phyloP scores from a whole-genome alignment of 2,329 filamentous ascomycete species.

The Cercospora beticola region DNA sequence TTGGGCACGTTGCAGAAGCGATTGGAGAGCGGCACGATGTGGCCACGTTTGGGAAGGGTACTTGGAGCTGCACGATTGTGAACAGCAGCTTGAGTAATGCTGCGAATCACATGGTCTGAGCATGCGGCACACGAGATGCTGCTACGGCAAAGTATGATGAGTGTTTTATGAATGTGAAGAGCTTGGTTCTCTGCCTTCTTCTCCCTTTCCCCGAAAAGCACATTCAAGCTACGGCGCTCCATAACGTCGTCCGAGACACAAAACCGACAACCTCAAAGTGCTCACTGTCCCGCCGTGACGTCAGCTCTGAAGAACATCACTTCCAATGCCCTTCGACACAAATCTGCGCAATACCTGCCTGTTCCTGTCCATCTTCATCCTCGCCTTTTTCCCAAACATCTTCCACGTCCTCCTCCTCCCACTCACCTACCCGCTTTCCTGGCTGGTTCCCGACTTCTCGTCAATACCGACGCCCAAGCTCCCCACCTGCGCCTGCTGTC shows the following conservation, averaged over 20 bases:
- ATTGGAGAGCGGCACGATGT: constrained; percentile 11
- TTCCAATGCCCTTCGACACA: constrained; percentile 32
- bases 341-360: constrained; percentile 43
- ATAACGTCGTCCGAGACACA: constrained; percentile 3
- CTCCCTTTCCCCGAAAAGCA: neutral
- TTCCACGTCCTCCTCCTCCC: constrained; percentile 44
- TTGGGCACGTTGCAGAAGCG: neutral
- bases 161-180: neutral
- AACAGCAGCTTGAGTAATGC: neutral
- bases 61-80: neutral
- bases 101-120: neutral
- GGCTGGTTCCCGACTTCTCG: constrained; percentile 39
- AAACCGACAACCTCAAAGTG: neutral
- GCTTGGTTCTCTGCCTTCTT: neutral
- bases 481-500: constrained; percentile 38
- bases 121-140: neutral
- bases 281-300: constrained; percentile 15
- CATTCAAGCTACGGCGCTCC: constrained; percentile 10
- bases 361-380: constrained; percentile 50
- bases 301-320: constrained; percentile 10
- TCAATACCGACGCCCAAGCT: constrained; percentile 30
- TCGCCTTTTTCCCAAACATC: constrained; percentile 52
- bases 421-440: constrained; percentile 24
- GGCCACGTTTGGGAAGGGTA: constrained; percentile 6
- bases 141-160: constrained; percentile 5